Evolutionary conservation across 192 early-diverging fungal species (phyloP), one percentile per base, ranked within the genome.

Genomic region (Coemansia sp.): DNA sequence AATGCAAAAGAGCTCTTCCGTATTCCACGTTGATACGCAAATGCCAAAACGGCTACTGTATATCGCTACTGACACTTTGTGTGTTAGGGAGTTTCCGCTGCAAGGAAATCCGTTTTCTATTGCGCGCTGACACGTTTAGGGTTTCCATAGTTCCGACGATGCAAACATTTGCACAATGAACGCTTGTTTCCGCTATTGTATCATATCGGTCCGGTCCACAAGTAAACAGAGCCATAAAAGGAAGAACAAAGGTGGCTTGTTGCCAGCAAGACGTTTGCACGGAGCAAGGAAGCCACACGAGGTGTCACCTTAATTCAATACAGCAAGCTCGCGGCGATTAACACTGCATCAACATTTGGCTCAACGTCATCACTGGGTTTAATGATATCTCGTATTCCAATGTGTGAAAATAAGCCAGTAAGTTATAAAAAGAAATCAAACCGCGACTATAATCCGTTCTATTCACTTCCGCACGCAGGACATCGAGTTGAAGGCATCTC

Each of bases 401-500:
- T 37, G 35, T 37, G 7, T 4, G n/a, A n/a, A 37, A 37, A 37
- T 7, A 37, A 37, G 35, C 1, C 7, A 12, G 12, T 10, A 37
- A 37, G 35, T 6, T 37, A 12, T 7, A 37, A 37, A 4, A 12
- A 37, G 5, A 37, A 37, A 37, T 8, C 33, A 37, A 10, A 37
- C 12, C 35, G 7, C 35, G 7, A 37, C 35, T 10, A 37, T 37
- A 10, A 37, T n/a, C n/a, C 35, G 35, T 6, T 37, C 35, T 37
- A 37, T 61, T 70, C 60, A 74, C 79, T 81, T 81, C 23, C 48
- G 58, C 34, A 71, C 71, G 13, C 39, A 35, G 56, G 75, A 70
- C 74, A 84, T 79, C 64, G 84, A 84, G 74, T 92, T 87, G 73
- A 90, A 91, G 63, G 87, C 87, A 48, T 87, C 86, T 56, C 84